These are phyloP conservation scores for Xeromyces bisporus DNA, from an alignment of 495 filamentous ascomycete genomes.

Conservation along the genomic window DNA sequence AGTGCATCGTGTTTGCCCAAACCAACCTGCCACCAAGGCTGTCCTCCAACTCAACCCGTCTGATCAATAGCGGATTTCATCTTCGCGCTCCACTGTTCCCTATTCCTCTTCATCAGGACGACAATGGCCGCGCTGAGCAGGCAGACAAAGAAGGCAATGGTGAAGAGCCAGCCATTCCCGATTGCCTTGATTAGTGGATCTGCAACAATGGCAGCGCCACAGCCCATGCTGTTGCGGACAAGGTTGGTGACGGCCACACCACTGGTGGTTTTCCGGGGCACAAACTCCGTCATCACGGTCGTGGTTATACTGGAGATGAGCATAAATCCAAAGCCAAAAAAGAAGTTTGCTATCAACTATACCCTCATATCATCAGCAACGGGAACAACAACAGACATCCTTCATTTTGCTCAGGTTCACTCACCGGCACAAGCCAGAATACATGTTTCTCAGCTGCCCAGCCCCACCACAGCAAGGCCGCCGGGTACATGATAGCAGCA, in stretches of 20 bases:
- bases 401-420: no score
- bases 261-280: constrained; percentile 40
- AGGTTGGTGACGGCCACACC: constrained; percentile 67
- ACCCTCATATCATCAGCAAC: no score
- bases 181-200: constrained; percentile 47
- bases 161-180: constrained; percentile 56
- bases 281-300: constrained; percentile 57
- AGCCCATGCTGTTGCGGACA: constrained; percentile 50
- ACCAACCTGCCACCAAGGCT: no score
- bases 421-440: constrained; percentile 4
- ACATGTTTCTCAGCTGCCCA: constrained; percentile 4
- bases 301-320: constrained; percentile 42
- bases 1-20: no score
- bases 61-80: no score
- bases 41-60: no score
- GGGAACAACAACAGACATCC: no score
- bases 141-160: constrained; percentile 40
- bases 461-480: constrained; percentile 4
- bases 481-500: constrained; percentile 4
- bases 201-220: constrained; percentile 40
- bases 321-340: constrained; percentile 57
- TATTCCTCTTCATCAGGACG: constrained; percentile 8
- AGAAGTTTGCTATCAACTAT: no score
- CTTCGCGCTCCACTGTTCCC: constrained; percentile 1
- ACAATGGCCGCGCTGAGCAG: constrained; percentile 19